Evolutionary conservation across 345 rosid species (phyloP).

Genomic region (Brassica juncea): DNA sequence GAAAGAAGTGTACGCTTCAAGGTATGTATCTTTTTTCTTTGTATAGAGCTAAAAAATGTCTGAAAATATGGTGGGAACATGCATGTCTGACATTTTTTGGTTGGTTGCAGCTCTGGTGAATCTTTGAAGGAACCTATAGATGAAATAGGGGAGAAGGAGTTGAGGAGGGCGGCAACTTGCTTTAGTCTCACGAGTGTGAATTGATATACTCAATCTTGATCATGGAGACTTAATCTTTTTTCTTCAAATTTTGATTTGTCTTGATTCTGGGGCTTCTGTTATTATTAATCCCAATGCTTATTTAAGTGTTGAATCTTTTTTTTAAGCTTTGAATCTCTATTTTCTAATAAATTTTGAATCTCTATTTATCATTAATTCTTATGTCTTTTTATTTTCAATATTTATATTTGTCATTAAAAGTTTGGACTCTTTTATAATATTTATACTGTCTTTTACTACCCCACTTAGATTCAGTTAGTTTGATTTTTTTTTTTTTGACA

Average conservation of each 20-base stretch:
- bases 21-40: constrained; percentile 36
- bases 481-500: no score
- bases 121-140: constrained; percentile 51
- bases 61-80: not conserved
- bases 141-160: constrained; percentile 62
- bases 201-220: constrained; percentile 35
- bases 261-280: not conserved
- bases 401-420: not conserved
- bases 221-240: not conserved
- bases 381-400: not conserved
- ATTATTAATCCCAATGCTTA: not conserved
- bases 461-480: no score
- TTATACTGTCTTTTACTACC: no score
- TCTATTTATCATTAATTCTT: not conserved
- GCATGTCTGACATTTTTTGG: not conserved
- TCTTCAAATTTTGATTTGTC: not conserved
- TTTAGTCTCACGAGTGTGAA: constrained; percentile 81
- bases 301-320: not conserved
- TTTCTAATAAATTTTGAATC: no score
- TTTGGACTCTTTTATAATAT: not conserved
- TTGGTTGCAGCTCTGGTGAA: constrained; percentile 3
- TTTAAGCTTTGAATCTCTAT: no score
- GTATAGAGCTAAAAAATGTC: not conserved
- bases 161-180: constrained; percentile 85
- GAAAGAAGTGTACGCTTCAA: constrained; percentile 59